Evolutionary conservation across 148 eudicot species (phyloP).

Genomic region (Tetragonia tetragonoides): DNA sequence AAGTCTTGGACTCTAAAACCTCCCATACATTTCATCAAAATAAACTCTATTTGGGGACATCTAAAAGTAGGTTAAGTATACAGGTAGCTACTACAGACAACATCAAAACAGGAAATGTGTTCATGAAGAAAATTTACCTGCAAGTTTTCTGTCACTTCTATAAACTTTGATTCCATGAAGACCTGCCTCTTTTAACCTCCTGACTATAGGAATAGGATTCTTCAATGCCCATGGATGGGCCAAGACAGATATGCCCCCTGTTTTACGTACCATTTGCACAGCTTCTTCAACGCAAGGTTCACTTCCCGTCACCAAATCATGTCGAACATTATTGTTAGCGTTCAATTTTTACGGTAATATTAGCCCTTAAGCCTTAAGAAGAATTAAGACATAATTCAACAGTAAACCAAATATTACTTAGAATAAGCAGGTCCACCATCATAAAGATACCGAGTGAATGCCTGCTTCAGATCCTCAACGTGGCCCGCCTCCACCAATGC

Average conservation of each 20-base stretch:
- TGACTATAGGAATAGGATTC: slow-evolving; percentile 55
- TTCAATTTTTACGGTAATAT: neutral
- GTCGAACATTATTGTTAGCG: neutral
- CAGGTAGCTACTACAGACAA: neutral
- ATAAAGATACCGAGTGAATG: slow-evolving; percentile 80
- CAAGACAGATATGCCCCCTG: slow-evolving; percentile 85
- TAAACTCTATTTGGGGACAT: neutral
- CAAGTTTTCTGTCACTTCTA: slow-evolving; percentile 87
- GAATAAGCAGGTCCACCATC: slow-evolving; percentile 98
- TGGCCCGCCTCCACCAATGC: slow-evolving; percentile 96
- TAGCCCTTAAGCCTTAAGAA: neutral
- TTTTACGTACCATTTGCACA: slow-evolving; percentile 60
- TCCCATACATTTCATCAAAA: neutral
- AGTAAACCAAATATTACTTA: slow-evolving; percentile 42
- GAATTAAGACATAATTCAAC: neutral
- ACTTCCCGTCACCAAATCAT: slow-evolving; percentile 48
- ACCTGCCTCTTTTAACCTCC: slow-evolving; percentile 73
- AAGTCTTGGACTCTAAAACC: neutral
- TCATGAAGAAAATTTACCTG: slow-evolving; percentile 44
- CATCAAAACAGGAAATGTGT: neutral
- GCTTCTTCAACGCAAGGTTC: slow-evolving; percentile 89
- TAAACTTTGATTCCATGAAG: slow-evolving; percentile 91
- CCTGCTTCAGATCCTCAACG: slow-evolving; percentile 89
- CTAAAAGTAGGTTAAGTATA: neutral
- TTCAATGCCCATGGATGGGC: slow-evolving; percentile 99